These are phyloP conservation scores for Arthroderma uncinatum DNA, from an alignment of 2,329 filamentous ascomycete genomes.

Conservation along the genomic window DNA sequence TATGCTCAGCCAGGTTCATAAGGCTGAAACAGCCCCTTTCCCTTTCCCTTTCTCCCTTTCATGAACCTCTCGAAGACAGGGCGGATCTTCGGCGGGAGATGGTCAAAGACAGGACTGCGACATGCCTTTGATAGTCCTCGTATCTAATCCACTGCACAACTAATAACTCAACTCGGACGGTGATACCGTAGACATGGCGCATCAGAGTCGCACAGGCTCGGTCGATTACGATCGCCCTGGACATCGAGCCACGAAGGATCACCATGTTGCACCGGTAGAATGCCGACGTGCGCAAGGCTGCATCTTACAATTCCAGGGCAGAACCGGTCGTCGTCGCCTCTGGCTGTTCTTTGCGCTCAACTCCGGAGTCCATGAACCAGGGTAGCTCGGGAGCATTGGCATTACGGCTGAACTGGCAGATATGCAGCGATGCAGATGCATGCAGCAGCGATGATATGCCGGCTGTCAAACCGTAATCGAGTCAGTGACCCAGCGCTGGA, in stretches of 20 bases:
- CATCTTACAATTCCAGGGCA: background rate
- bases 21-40: background rate
- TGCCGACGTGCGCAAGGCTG: background rate
- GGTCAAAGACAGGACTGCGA: background rate
- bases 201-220: background rate
- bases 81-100: background rate
- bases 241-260: background rate
- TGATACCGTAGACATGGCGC: no score
- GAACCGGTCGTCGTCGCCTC: no score
- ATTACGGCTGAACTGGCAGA: background rate
- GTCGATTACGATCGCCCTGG: background rate
- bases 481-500: background rate
- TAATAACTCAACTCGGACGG: background rate
- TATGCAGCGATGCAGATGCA: background rate
- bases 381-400: background rate
- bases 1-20: background rate
- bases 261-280: background rate
- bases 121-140: background rate
- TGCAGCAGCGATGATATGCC: background rate
- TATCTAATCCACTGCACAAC: background rate
- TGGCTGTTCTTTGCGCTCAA: background rate
- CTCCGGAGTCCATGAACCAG: background rate
- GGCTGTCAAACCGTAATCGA: background rate
- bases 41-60: background rate
- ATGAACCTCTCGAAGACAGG: background rate